Evolutionary conservation across 352 stramenopile genomes (phyloP), one percentile per base, ranked within the genome.

Genomic region (Phytophthora sansomeana): DNA sequence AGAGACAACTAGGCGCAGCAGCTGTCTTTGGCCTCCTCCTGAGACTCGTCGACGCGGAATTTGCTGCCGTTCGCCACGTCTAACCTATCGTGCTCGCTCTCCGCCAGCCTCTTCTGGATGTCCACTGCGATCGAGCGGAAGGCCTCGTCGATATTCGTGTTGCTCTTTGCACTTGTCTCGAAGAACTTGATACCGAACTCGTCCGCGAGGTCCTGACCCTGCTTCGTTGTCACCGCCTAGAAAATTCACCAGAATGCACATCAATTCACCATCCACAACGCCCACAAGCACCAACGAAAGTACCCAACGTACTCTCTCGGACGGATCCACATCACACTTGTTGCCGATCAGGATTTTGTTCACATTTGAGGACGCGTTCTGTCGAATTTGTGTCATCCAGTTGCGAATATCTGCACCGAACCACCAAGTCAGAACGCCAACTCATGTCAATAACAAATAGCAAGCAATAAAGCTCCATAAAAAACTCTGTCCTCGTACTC

Each of bases 281-380:
- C 21, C 21, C 21, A 67, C 42, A 32, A 72, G 13, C 41, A 32
- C 28, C 32, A 53, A 29, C 58, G 52, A 19, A 21, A 2, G 21
- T 14, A 35, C 35, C 46, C 32, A 42, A 75, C 85, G 57, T 63
- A 98, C 95, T 71, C 98, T 93, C 67, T 99, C 91, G 9, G 93
- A 97, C n/a, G 83, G 77, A 63, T 98, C 89, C 17, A 99, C 89
- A 81, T 99, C 98, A 64, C 92, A 98, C 81, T 99, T 99, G 90
- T 99, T 99, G 48, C 97, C 98, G 26, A 99, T 97, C 8, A 99
- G 84, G 38, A 99, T 96, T 81, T 99, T 99, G 85, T 99, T 99
- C 24, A 99, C 96, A 83, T 99, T 99, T 68, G 98, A 97, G 60
- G 98, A 98, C 28, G 97, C 98, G 72, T 99, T 98, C 79, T 99